Base-by-base conservation (phyloP, 2,329 filamentous ascomycete genomes). In the Hymenoscyphus fraxineus region DNA sequence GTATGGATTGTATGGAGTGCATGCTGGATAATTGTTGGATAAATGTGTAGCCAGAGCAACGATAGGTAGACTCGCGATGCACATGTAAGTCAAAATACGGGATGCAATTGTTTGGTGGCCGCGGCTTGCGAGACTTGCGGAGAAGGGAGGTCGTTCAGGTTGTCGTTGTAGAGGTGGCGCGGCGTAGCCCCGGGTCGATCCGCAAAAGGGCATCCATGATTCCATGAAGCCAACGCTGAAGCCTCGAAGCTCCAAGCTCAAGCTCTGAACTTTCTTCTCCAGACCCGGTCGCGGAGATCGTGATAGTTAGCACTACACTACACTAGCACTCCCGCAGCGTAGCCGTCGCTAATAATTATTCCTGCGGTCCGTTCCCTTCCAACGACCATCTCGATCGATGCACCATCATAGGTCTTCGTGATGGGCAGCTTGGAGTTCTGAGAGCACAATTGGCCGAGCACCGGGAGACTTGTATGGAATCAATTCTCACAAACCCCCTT, bases 21-120 rank as follows among this genome's bases (percentile, higher is more conserved):
- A 69, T 66, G 59, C 62, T 67, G 65, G 64, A 67, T 62, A 47
- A 51, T 32, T 51, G 59, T 13, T 61, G 59, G 44, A 61, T 61
- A 61, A 61, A 54, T n/a, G 19, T 61, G 44, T 32, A 55, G 56
- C 40, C 19, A 56, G 59, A 47, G 59, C 55, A 55, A 32, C 59
- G 44, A 51, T 51, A 22, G 22, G 44, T 22, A 19, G n/a, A 22
- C n/a, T 22, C n/a, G 44, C 12, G 22, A 51, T 51, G 44, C 44
- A 51, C 22, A 51, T 51, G 44, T 51, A 51, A 22, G 44, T 51
- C 44, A 51, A 51, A 19, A 51, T 51, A 51, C 22, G 44, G 44
- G 44, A 51, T 51, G 44, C 44, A n/a, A 51, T 51, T 51, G 44
- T 10, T 22, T 9, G 27, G 44, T 51, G 41, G 16, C 41, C 19